Evolutionary conservation across 257 asterid genomes (phyloP).

Genomic region (Ajuga chamaepitys): DNA sequence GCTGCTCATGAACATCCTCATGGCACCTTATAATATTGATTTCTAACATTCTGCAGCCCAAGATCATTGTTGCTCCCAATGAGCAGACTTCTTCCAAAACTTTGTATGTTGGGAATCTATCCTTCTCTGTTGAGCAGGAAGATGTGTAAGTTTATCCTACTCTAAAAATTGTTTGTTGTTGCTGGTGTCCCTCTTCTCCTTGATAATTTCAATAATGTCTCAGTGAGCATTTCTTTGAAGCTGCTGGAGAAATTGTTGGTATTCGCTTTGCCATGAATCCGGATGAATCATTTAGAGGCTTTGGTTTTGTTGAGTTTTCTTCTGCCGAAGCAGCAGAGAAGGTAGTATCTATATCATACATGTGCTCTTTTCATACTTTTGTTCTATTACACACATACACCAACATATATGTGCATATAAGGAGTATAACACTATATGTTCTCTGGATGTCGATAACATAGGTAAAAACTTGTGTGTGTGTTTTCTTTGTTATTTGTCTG

Average conservation of each 20-base stretch:
- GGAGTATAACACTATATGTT: neutral
- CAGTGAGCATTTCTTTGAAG: constrained; percentile 70
- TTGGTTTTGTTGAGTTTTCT: constrained; percentile 88
- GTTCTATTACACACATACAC: neutral
- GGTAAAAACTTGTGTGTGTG: neutral
- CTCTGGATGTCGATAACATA: neutral
- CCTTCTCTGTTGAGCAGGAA: constrained; percentile 41
- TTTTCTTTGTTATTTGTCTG: neutral
- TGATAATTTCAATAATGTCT: neutral
- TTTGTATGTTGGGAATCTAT: constrained; percentile 68
- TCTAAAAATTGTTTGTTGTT: neutral
- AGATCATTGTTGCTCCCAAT: constrained; percentile 39
- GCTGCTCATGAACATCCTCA: neutral
- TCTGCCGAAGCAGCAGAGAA: constrained; percentile 60
- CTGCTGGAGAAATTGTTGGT: constrained; percentile 61
- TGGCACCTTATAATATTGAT: neutral
- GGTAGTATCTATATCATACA: constrained; percentile 23
- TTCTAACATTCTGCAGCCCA: constrained; percentile 35
- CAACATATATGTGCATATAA: neutral
- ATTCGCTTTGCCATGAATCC: constrained; percentile 49
- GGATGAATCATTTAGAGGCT: constrained; percentile 66
- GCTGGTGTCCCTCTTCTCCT: neutral
- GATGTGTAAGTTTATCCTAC: constrained; percentile 50
- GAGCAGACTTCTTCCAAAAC: constrained; percentile 40
- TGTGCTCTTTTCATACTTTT: neutral